Conservation (phyloP, 768 basidiomycete species). For the Aureoboletus auriporus region DNA sequence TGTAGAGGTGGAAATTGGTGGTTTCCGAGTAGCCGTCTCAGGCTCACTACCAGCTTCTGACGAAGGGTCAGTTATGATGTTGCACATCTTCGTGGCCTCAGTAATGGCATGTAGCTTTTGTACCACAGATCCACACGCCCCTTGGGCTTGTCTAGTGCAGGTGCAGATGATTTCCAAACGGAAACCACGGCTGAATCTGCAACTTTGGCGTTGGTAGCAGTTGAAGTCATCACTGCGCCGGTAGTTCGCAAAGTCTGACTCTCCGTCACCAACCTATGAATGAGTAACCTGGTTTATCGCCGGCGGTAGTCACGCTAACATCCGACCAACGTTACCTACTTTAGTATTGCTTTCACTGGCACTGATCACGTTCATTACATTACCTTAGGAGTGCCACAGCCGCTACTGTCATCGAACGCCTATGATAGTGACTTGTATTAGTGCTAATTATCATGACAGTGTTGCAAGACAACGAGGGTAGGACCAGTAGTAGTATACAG, state of each 20-base stretch:
- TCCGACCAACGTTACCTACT: no score
- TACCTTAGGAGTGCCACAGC: no score
- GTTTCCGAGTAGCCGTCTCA: constrained; percentile 31
- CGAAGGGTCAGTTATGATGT: constrained; percentile 47
- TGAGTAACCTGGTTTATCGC: no score
- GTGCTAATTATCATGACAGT: no score
- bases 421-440: no score
- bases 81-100: constrained; percentile 64
- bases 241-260: constrained; percentile 58
- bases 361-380: no score
- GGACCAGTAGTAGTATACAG: no score
- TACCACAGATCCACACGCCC: constrained; percentile 42
- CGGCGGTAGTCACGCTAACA: no score
- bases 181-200: constrained; percentile 28
- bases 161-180: constrained; percentile 42
- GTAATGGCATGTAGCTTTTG: constrained; percentile 42
- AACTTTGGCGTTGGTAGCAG: constrained; percentile 25
- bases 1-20: constrained; percentile 3
- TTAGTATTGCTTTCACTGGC: no score
- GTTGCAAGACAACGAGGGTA: no score
- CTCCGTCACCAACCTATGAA: constrained; percentile 83
- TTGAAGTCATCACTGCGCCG: constrained; percentile 24
- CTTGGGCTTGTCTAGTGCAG: constrained; percentile 40
- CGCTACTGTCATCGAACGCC: no score
- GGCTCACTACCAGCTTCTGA: constrained; percentile 50